Percentiles rank a stretch among this genome's conserved stretches.
Conservation (phyloP, 768 basidiomycete genomes). For the Tylopilus sp. region DNA sequence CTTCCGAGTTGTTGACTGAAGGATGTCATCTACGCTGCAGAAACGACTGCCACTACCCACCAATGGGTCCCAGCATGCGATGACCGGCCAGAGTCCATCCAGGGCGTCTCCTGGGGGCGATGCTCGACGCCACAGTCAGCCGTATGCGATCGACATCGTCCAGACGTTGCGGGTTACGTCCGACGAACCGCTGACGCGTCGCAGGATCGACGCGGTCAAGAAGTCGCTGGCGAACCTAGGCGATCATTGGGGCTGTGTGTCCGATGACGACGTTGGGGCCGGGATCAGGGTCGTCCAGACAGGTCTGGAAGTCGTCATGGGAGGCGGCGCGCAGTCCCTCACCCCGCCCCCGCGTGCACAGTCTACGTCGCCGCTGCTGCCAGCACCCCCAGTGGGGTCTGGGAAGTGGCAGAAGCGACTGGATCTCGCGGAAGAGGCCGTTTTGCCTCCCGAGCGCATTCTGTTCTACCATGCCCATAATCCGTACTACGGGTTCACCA, state of each 20-base stretch:
- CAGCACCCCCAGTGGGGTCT: constrained; percentile 3
- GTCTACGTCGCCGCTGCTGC: constrained; percentile 15
- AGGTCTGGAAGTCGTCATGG: constrained; percentile 21
- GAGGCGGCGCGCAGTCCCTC: constrained; percentile 4
- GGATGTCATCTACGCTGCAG: constrained; percentile 20
- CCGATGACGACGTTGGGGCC: constrained; percentile 24
- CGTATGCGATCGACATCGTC: constrained; percentile 30
- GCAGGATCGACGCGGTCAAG: constrained; percentile 30
- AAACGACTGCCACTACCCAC: constrained; percentile 11
- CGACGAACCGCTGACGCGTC: constrained; percentile 24
- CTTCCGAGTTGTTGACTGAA: not conserved
- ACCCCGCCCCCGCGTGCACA: constrained; percentile 21
- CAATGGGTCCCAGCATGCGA: constrained; percentile 1
- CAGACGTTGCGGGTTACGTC: constrained; percentile 30
- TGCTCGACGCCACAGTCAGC: constrained; percentile 6
- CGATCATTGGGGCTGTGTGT: constrained; percentile 31
- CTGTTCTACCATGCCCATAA: constrained; percentile 32
- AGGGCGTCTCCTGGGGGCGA: not conserved
- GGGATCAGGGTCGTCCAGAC: constrained; percentile 29
- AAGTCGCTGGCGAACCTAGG: constrained; percentile 22
- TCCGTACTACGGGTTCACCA: constrained; percentile 40
- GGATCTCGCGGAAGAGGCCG: not conserved
- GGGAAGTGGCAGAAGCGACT: constrained; percentile 10
- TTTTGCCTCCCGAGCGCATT: constrained; percentile 23
- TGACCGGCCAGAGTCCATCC: constrained; percentile 12